Base-by-base conservation (phyloP, 768 basidiomycete genomes). In the Boletus rubescentipes region DNA sequence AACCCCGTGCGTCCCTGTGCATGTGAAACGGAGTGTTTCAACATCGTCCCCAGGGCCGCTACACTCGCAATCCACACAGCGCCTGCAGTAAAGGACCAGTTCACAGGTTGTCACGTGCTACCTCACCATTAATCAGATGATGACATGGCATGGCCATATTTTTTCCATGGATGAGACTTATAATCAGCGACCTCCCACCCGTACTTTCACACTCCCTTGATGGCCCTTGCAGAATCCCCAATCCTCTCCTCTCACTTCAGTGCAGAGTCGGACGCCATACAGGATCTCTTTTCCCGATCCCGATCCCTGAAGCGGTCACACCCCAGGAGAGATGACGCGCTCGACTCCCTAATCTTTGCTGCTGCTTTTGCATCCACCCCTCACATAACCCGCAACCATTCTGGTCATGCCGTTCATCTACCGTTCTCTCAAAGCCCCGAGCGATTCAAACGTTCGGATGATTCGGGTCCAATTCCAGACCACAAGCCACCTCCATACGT, bases 381-480 rank as follows among this genome's bases (percentile, higher is more conserved):
- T 10, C 82, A 90, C 57, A 79, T 89, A 51, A 93, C 93, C 36
- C 80, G 90, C 41, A 91, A 93, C 62, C 93, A 95, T 68, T 91
- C 89, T 64, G 80, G 86, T 45, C 93, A 95, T 68, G 87, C 88
- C 62, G 84, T 87, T 69, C 85, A 84, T 61, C 34, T 49, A 2
- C 86, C 87, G 0, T 79, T 81, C 38, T 30, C 60, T 4, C 57
- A 64, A 14, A 41, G 16, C 23, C 80, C 77, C 30, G 80, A 84
- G 61, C 79, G 77, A 10, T 69, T 77, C 36, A 83, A 79, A 60
- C 84, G 77, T 43, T 73, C 74, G 0, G 78, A 79, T 45, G 78
- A 78, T 39, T 55, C 68, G 6, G 61, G 63, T 18, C 36, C 62
- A 30, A 70, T 71, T 41, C 65, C 73, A 39, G 73, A 76, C 37